These are phyloP conservation scores for Basidiobolus heterosporus DNA, from an alignment of 371 early-diverging fungal species.

Conservation along the genomic window DNA sequence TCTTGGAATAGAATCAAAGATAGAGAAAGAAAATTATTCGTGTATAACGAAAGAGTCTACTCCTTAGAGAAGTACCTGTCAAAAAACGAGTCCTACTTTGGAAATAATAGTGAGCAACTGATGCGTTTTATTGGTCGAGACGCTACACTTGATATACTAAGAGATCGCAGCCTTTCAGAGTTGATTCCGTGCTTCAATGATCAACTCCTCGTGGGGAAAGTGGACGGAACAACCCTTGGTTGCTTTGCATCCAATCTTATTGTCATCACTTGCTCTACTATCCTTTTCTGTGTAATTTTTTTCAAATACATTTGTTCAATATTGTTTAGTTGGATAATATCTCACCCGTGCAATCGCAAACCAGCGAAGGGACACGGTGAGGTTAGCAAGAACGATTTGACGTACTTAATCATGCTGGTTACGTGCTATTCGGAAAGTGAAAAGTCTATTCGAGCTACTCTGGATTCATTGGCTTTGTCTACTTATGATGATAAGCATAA, in stretches of 20 bases:
- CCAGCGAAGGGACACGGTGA: constrained; percentile 35
- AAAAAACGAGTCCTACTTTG: constrained; percentile 3
- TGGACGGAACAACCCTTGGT: constrained; percentile 50
- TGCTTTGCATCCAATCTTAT: constrained; percentile 39
- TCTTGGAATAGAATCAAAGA: constrained; percentile 9
- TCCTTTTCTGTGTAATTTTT: constrained; percentile 31
- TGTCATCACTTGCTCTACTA: constrained; percentile 17
- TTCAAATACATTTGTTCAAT: constrained; percentile 60
- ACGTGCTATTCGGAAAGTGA: constrained; percentile 85
- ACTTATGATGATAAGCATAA: constrained; percentile 74
- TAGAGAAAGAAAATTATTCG: constrained; percentile 8
- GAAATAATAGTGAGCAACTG: constrained; percentile 10
- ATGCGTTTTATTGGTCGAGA: constrained; percentile 13
- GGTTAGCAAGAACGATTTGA: constrained; percentile 9
- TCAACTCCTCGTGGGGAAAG: constrained; percentile 37
- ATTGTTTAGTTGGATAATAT: constrained; percentile 41
- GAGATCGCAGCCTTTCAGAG: constrained; percentile 6
- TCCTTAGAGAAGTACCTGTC: constrained; percentile 14
- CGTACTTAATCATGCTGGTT: constrained; percentile 23
- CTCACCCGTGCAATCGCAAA: no score
- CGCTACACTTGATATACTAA: constrained; percentile 14
- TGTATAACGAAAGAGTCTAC: constrained; percentile 18
- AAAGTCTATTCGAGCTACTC: constrained; percentile 69
- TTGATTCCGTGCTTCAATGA: constrained; percentile 28
- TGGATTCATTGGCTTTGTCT: constrained; percentile 77